phyloP scores from a whole-genome alignment of 78 protist species.

The Carpediemonas membranifera region DNA sequence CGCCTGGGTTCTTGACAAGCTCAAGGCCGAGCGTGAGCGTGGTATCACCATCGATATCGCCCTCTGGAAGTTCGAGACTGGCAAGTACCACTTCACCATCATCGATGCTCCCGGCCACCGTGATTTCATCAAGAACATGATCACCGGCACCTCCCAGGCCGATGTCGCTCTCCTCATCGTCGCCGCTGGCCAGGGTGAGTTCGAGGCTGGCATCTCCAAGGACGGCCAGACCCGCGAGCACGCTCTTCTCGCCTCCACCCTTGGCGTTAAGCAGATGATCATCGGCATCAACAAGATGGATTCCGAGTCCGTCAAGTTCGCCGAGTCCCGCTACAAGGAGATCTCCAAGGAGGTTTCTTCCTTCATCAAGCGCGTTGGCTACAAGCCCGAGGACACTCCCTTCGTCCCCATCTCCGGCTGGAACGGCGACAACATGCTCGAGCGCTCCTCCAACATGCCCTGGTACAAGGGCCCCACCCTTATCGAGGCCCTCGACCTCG shows the following conservation, averaged over 20 bases:
- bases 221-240: slow-evolving; percentile 88
- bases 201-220: slow-evolving; percentile 44
- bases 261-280: slow-evolving; percentile 67
- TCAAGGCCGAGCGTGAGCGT: slow-evolving; percentile 27
- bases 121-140: slow-evolving; percentile 64
- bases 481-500: slow-evolving; percentile 42
- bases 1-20: slow-evolving; percentile 39
- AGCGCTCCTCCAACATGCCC: slow-evolving; percentile 43
- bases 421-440: slow-evolving; percentile 91
- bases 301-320: slow-evolving; percentile 2
- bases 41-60: slow-evolving; percentile 40
- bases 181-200: slow-evolving; percentile 29
- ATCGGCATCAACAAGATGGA: slow-evolving; percentile 87
- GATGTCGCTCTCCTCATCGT: slow-evolving; percentile 29
- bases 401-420: slow-evolving; percentile 92
- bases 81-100: slow-evolving; percentile 89
- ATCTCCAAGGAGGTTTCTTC: slow-evolving; percentile 42
- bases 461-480: slow-evolving; percentile 71
- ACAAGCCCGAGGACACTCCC: slow-evolving; percentile 47
- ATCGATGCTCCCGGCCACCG: slow-evolving; percentile 99
- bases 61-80: slow-evolving; percentile 23
- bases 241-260: slow-evolving; percentile 58
- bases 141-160: slow-evolving; percentile 50
- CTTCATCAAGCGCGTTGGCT: slow-evolving; percentile 63
- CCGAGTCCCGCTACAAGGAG: slow-evolving; percentile 18